A percentile compares a stretch with the other conserved stretches of the same genome.
Conservation (phyloP, 495 filamentous ascomycete species). For the Trichoderma orchidacearum region DNA sequence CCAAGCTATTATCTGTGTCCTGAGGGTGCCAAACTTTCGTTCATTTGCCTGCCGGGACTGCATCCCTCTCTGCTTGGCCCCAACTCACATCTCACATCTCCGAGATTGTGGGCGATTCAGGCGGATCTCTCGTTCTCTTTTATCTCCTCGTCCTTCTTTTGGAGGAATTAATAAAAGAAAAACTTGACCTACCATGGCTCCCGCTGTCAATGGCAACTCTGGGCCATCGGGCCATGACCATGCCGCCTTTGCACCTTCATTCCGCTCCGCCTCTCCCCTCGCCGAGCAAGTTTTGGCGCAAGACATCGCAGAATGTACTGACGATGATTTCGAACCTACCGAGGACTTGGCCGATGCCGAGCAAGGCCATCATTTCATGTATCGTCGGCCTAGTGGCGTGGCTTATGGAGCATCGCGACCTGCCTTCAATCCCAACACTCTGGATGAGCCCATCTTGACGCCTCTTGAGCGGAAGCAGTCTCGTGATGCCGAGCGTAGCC, state of each 20-base stretch:
- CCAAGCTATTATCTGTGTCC: too few relatives aligned
- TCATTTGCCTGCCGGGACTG: too few relatives aligned
- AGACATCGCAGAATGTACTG: constrained; percentile 46
- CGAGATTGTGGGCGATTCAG: too few relatives aligned
- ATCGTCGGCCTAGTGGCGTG: constrained; percentile 52
- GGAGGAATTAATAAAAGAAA: not conserved
- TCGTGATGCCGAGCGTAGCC: constrained; percentile 57
- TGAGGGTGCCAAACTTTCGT: too few relatives aligned
- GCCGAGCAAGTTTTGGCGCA: constrained; percentile 56
- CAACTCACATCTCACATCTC: too few relatives aligned
- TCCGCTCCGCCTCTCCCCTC: constrained; percentile 44
- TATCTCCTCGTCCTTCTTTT: not conserved
- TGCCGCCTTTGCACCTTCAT: constrained; percentile 18
- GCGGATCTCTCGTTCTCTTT: too few relatives aligned
- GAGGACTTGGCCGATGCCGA: constrained; percentile 25
- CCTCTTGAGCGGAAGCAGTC: constrained; percentile 48
- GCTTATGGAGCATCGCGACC: constrained; percentile 44
- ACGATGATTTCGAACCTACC: constrained; percentile 29
- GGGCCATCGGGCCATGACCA: not conserved
- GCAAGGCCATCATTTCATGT: constrained; percentile 46
- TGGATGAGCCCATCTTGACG: constrained; percentile 37
- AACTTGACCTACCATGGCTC: not conserved
- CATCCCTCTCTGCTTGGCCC: too few relatives aligned
- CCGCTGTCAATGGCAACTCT: not conserved
- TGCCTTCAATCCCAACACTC: constrained; percentile 17